phyloP scores from a whole-genome alignment of 257 asterid genomes.

The Penstemon barbatus region DNA sequence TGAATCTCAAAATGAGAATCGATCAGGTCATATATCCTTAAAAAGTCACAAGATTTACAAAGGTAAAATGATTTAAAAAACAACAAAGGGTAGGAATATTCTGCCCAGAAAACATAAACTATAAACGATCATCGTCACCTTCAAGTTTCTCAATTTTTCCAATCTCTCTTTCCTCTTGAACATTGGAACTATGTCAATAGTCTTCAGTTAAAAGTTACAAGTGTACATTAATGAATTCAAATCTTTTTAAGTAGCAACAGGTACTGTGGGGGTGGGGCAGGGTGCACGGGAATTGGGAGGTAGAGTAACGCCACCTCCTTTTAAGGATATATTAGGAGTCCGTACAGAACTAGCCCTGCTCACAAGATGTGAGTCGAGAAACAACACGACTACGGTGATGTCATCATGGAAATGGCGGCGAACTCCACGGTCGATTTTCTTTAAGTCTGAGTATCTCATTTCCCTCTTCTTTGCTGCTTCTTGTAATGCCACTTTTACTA shows the following conservation, averaged over 20 bases:
- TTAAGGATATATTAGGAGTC: constrained; percentile 46
- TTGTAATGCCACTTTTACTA: constrained; percentile 61
- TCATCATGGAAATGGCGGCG: constrained; percentile 75
- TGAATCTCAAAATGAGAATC: constrained; percentile 33
- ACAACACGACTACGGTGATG: constrained; percentile 57
- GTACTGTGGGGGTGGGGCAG: constrained; percentile 27
- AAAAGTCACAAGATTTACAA: constrained; percentile 26
- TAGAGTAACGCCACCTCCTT: constrained; percentile 51
- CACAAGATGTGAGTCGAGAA: constrained; percentile 61
- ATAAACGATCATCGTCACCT: constrained; percentile 32
- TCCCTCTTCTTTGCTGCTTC: constrained; percentile 78
- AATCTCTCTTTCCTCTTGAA: constrained; percentile 25
- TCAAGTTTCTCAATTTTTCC: constrained; percentile 29
- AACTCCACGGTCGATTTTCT: constrained; percentile 66
- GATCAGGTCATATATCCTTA: constrained; percentile 30
- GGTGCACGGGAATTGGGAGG: constrained; percentile 42
- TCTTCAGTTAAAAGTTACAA: constrained; percentile 38
- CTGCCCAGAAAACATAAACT: constrained; percentile 24
- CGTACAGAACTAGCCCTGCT: constrained; percentile 50
- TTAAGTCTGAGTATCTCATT: constrained; percentile 68
- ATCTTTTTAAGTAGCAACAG: constrained; percentile 29
- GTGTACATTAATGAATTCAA: constrained; percentile 47
- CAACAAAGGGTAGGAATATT: background rate
- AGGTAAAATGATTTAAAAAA: constrained; percentile 10
- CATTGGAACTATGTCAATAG: constrained; percentile 36